Conservation (phyloP, 2,329 filamentous ascomycete genomes). For the Aureobasidium sp. region DNA sequence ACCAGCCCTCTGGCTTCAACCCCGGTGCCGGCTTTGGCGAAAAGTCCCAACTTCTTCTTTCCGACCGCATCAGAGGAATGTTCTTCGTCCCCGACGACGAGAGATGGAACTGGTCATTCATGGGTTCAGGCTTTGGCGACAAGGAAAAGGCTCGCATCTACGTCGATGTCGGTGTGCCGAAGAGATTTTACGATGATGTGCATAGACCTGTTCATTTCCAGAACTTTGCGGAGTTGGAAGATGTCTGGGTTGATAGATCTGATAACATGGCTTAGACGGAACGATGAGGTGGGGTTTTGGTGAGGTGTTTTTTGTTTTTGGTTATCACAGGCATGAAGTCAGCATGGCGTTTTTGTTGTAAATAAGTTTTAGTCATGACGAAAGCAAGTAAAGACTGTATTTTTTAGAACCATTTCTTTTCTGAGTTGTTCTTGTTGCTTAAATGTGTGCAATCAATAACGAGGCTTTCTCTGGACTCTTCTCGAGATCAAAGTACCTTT, state of each 20-base stretch:
- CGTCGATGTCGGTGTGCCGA: slow-evolving; percentile 87
- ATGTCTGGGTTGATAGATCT: slow-evolving; percentile 86
- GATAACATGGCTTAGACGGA: slow-evolving; percentile 73
- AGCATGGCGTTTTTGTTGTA: slow-evolving; percentile 4
- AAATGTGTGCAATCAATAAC: no score
- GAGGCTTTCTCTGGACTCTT: background rate
- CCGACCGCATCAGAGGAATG: slow-evolving; percentile 87
- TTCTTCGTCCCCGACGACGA: slow-evolving; percentile 89
- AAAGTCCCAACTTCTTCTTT: slow-evolving; percentile 88
- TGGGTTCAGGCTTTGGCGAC: slow-evolving; percentile 78
- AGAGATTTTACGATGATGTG: slow-evolving; percentile 79
- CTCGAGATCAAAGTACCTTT: background rate
- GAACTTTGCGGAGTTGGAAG: slow-evolving; percentile 93
- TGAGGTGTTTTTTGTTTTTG: background rate
- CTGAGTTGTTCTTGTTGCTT: no score
- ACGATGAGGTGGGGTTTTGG: background rate
- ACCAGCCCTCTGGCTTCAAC: slow-evolving; percentile 88
- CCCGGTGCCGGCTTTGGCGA: slow-evolving; percentile 69
- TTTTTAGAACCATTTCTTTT: no score
- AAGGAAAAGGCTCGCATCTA: slow-evolving; percentile 77
- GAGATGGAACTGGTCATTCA: slow-evolving; percentile 97
- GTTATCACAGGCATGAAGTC: background rate
- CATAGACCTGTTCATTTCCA: slow-evolving; percentile 94
- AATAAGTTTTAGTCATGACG: background rate
- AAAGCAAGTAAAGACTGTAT: background rate